These are phyloP conservation scores for Ceratobasidium sp. DNA, from an alignment of 1,284 basidiomycete genomes.

Conservation along the genomic window DNA sequence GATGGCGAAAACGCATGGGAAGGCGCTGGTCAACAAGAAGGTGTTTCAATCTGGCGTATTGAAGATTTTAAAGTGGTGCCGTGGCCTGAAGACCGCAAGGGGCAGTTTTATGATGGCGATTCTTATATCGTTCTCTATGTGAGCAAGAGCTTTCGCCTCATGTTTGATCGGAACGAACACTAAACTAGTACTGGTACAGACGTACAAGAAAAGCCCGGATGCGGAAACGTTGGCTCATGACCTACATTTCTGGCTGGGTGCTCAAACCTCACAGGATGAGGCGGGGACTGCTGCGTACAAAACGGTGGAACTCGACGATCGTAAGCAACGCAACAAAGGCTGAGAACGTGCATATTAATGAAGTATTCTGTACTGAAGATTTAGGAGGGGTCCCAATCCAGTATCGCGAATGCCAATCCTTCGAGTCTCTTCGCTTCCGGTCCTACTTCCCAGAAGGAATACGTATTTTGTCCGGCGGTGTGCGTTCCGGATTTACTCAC, in stretches of 20 bases:
- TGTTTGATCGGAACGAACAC: constrained; percentile 2
- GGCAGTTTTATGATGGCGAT: constrained; percentile 73
- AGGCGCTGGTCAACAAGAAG: constrained; percentile 61
- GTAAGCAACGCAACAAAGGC: constrained; percentile 58
- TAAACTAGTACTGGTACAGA: constrained; percentile 54
- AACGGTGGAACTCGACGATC: constrained; percentile 75
- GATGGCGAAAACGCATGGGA: constrained; percentile 68
- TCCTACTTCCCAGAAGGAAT: constrained; percentile 69
- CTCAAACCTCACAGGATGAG: constrained; percentile 72
- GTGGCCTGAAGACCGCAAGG: constrained; percentile 67
- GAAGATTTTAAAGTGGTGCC: constrained; percentile 69
- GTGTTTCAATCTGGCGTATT: constrained; percentile 70
- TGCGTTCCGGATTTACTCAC: constrained; percentile 72
- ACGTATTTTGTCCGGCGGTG: constrained; percentile 68
- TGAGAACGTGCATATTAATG: background rate
- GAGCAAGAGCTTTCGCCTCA: constrained; percentile 50
- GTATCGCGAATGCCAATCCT: constrained; percentile 72
- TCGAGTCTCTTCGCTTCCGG: constrained; percentile 70
- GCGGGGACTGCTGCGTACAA: constrained; percentile 76
- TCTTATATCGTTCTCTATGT: constrained; percentile 74
- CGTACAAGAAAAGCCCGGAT: constrained; percentile 68
- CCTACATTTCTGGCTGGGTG: constrained; percentile 76
- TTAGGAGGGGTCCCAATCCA: constrained; percentile 69
- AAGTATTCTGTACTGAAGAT: constrained; percentile 55
- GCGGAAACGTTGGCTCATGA: constrained; percentile 66